phyloP scores from a whole-genome alignment of 805 yeast genomes.

The Crinitomyces ghanaensis region DNA sequence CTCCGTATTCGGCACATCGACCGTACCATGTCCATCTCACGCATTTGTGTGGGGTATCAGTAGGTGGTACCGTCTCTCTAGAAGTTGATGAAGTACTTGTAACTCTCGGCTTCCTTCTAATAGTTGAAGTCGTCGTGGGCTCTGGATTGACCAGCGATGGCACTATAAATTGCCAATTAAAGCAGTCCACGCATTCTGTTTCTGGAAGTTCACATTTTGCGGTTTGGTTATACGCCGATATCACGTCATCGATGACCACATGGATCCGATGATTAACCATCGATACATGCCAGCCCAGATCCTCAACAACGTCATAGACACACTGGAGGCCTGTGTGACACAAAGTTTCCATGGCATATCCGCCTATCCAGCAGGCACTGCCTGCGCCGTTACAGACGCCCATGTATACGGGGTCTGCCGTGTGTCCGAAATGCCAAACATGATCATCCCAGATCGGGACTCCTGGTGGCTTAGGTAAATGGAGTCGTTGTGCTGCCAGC shows the following conservation, averaged over 20 bases:
- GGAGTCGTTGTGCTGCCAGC: conserved; percentile 72
- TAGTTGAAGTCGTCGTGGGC: conserved; percentile 7
- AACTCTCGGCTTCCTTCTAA: conserved; percentile 7
- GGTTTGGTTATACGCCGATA: conserved; percentile 60
- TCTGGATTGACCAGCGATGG: conserved; percentile 8
- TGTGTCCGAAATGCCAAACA: conserved; percentile 92
- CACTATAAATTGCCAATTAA: conserved; percentile 65
- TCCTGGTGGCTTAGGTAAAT: conserved; percentile 90
- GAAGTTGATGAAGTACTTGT: neutral
- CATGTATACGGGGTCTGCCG: conserved; percentile 93
- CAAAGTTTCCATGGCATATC: conserved; percentile 93
- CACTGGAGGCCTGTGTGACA: conserved; percentile 89
- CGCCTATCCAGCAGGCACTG: conserved; percentile 78
- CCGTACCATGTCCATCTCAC: conserved; percentile 58
- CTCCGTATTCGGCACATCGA: conserved; percentile 36
- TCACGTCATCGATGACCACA: conserved; percentile 74
- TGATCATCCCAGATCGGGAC: conserved; percentile 65
- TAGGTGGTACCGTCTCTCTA: conserved; percentile 11
- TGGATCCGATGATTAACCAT: conserved; percentile 82
- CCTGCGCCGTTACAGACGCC: conserved; percentile 95
- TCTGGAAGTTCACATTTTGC: conserved; percentile 63
- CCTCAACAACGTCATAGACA: conserved; percentile 79
- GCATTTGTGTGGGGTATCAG: conserved; percentile 35
- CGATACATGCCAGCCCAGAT: conserved; percentile 84
- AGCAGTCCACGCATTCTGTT: conserved; percentile 89